Evolutionary conservation across 2,329 filamentous ascomycete genomes (phyloP).

Genomic region (Sporothrix sp.): DNA sequence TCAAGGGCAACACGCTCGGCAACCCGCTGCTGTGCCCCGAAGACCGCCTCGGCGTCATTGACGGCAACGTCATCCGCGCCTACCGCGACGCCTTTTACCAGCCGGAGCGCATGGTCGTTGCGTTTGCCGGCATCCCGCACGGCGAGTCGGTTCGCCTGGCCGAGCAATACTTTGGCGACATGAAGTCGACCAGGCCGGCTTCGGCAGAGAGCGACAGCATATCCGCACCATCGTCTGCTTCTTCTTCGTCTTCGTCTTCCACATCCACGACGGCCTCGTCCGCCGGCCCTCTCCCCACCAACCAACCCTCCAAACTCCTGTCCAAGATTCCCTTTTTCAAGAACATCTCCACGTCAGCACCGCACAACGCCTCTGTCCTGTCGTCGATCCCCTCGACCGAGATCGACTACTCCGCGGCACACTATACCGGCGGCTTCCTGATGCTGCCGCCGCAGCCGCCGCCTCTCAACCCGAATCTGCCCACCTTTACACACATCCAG

Average conservation of each 20-base stretch:
- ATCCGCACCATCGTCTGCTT: conserved; percentile 21
- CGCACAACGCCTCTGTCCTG: conserved; percentile 49
- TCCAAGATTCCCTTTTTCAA: conserved; percentile 77
- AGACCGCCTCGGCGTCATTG: conserved; percentile 68
- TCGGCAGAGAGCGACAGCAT: conserved; percentile 5
- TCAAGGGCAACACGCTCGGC: conserved; percentile 89
- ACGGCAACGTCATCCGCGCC: conserved; percentile 60
- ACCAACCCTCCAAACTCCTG: conserved; percentile 54
- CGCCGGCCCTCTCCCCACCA: conserved; percentile 15
- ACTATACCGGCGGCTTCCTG: conserved; percentile 91
- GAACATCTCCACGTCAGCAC: conserved; percentile 68
- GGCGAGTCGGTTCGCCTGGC: conserved; percentile 67
- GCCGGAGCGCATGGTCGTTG: conserved; percentile 86
- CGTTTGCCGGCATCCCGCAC: conserved; percentile 87
- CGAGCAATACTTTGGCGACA: conserved; percentile 84
- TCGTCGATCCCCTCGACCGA: conserved; percentile 43
- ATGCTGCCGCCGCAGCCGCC: conserved; percentile 72
- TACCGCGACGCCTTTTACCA: conserved; percentile 79
- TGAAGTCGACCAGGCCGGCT: conserved; percentile 49
- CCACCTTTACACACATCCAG: conserved; percentile 83
- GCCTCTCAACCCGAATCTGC: conserved; percentile 65
- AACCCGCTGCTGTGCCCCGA: conserved; percentile 87
- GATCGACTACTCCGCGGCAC: conserved; percentile 51
- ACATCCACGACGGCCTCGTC: conserved; percentile 17
- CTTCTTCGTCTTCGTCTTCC: conserved; percentile 28